Evolutionary conservation across 2,329 filamentous ascomycete species (phyloP).

Genomic region (Fusarium buxicola): DNA sequence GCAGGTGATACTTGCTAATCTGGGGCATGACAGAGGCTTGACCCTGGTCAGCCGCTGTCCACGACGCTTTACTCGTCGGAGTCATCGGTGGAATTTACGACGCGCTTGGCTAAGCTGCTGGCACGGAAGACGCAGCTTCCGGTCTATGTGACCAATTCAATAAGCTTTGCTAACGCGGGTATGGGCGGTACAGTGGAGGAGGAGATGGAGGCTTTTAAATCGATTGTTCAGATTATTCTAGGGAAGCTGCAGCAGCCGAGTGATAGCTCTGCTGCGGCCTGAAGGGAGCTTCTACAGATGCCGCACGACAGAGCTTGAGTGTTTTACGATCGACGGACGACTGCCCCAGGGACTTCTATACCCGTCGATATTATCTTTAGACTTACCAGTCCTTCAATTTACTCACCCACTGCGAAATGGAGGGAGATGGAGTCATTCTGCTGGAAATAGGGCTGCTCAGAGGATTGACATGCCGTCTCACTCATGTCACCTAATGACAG

Average conservation of each 20-base stretch:
- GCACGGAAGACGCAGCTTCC: constrained; percentile 78
- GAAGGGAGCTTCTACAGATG: neutral
- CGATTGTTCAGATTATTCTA: constrained; percentile 75
- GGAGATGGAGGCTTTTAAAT: constrained; percentile 89
- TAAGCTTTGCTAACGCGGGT: constrained; percentile 78
- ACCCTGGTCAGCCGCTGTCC: constrained; percentile 72
- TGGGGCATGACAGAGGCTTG: constrained; percentile 57
- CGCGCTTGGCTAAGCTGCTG: constrained; percentile 83
- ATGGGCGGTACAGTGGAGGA: constrained; percentile 88
- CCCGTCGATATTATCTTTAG: neutral
- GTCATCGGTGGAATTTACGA: constrained; percentile 86
- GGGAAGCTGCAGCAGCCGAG: constrained; percentile 44
- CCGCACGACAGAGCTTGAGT: neutral
- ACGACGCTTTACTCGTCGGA: constrained; percentile 84
- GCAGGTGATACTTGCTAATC: constrained; percentile 22
- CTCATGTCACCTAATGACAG: constrained; percentile 12
- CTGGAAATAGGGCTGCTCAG: neutral
- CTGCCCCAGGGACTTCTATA: neutral
- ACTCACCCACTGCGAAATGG: neutral
- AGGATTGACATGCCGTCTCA: constrained; percentile 3
- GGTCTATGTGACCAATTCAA: constrained; percentile 91
- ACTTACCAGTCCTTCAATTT: neutral
- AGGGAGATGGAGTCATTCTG: neutral
- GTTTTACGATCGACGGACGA: neutral
- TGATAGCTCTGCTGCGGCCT: constrained; percentile 12